Base-by-base conservation (phyloP, 2,329 filamentous ascomycete genomes). In the Fusarium ramigenum region DNA sequence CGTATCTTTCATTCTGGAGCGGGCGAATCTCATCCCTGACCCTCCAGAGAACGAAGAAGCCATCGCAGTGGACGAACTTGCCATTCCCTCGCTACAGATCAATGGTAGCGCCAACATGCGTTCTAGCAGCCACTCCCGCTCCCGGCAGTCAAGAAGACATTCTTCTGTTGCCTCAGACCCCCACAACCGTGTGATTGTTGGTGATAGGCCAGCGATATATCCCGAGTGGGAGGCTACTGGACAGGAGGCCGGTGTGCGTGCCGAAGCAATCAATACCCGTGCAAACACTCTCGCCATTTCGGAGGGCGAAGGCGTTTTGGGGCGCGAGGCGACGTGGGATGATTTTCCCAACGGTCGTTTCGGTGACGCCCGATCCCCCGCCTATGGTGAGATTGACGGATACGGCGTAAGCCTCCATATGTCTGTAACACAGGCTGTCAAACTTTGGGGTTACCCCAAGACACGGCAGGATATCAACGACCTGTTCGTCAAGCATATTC, bases 301-400 rank as follows among this genome's bases (percentile, higher is more conserved):
- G 0, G 96, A 98, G 84, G 96, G 96, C 10, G 93, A 97, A 78
- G 96, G 96, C 30, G 89, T 93, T 7, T 86, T 98, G 11, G 96
- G 96, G 16, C 89, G 96, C 56, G 96, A 98, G 85, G 96, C 96
- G 39, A 99, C 96, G 2, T 99, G 96, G 96, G 96, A 99, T 78
- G 96, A 99, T 79, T 99, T 95, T 82, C 96, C 96, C 72, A 98
- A 98, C 85, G 96, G 96, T 34, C 90, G 96, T 62, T 98, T 96
- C 91, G 96, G 96, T 80, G 96, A 98, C 78, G 93, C 95, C 9
- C 90, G 96, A 59, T 97, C 95, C 6, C 95, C 95, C 2, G 96
- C 96, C 1, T 98, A 97, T 80, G 96, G 96, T 78, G 95, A 98
- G 82, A 98, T 98, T 66, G 95, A 98, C 79, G 96, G 96, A n/a